Evolutionary conservation across 2,329 filamentous ascomycete species (phyloP).

Genomic region (Aspergillus fumigatiaffinis): DNA sequence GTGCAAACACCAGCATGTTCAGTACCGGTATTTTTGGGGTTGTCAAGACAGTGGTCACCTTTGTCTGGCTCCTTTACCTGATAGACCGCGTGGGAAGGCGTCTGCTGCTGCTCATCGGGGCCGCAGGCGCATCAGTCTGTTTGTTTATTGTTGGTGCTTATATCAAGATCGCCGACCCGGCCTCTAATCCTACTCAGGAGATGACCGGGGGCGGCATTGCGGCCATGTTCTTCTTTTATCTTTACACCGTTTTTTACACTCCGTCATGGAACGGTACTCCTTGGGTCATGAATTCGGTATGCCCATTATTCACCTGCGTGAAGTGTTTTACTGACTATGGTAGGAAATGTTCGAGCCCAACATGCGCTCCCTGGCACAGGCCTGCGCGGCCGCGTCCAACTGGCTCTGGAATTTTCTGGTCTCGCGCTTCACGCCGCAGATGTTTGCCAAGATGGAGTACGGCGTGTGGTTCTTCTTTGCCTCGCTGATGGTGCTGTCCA

Average conservation of each 20-base stretch:
- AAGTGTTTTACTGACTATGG: conserved; percentile 6
- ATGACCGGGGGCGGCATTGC: conserved; percentile 38
- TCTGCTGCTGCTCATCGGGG: conserved; percentile 63
- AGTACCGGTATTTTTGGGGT: conserved; percentile 75
- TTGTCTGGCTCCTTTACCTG: conserved; percentile 66
- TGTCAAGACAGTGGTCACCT: conserved; percentile 66
- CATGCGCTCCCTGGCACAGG: conserved; percentile 66
- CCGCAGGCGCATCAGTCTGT: conserved; percentile 52
- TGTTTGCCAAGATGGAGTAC: conserved; percentile 46
- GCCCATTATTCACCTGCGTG: conserved; percentile 1
- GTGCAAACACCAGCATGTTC: conserved; percentile 56
- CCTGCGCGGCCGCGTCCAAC: conserved; percentile 52
- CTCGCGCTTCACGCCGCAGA: conserved; percentile 39
- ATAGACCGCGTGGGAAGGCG: conserved; percentile 63
- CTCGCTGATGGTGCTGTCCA: conserved; percentile 55
- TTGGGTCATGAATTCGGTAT: conserved; percentile 65
- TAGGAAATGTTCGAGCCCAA: conserved; percentile 69
- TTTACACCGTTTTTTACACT: conserved; percentile 72
- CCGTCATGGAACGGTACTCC: conserved; percentile 71
- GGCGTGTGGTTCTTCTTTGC: conserved; percentile 68
- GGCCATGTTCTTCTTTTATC: conserved; percentile 64
- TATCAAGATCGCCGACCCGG: conserved; percentile 32
- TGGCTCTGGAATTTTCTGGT: conserved; percentile 40
- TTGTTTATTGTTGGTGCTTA: conserved; percentile 38
- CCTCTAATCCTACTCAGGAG: conserved; percentile 15